Base-by-base conservation (phyloP, 2,329 filamentous ascomycete species). In the Helotiales sp. region DNA sequence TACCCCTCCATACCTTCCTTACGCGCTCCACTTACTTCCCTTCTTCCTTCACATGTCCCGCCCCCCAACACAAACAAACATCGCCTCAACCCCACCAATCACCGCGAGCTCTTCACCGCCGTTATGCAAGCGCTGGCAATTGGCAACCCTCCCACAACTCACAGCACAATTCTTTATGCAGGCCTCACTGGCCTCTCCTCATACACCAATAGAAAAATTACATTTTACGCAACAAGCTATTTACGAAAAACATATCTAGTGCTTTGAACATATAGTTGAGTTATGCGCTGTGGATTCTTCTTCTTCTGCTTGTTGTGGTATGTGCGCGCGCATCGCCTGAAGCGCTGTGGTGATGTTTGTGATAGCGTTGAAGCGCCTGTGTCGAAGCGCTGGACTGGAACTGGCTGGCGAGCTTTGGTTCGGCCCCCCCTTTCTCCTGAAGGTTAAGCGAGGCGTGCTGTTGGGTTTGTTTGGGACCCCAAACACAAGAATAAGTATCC, bases 101-200 rank as follows among this genome's bases (percentile, higher is more conserved):
- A 60, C 37, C 4, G 17, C 37, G 24, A 26, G 7, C 30, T 47
- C 50, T 58, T 69, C 67, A 69, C 69, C 69, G 67, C 67, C 64
- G 64, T 67, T 69, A 67, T 69, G 67, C 69, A 69, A 61, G 62
- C 62, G 61, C 63, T 61, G 37, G 43, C 43, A 43, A 10, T 7
- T 20, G 24, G 17, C 52, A 26, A 58, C 61, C 58, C 61, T 61
- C 57, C 61, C 28, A n/a, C n/a, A n/a, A 28, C 45, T 17, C 52
- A 49, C 45, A 37, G 32, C 52, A 32, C 52, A 37, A 34, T 13
- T 37, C 6, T 37, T 57, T 57, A 37, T 57, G 52, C 52, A 32
- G 22, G 24, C 24, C 26, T n/a, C 49, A 4, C 49, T 30, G 40
- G 40, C 6, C 50, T 34, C 28, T 55, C 28, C 20, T 5, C 20